Percentiles rank a stretch among this genome's conserved stretches.
phyloP scores from a whole-genome alignment of 805 yeast genomes.

The Blastobotrys mokoenaii region DNA sequence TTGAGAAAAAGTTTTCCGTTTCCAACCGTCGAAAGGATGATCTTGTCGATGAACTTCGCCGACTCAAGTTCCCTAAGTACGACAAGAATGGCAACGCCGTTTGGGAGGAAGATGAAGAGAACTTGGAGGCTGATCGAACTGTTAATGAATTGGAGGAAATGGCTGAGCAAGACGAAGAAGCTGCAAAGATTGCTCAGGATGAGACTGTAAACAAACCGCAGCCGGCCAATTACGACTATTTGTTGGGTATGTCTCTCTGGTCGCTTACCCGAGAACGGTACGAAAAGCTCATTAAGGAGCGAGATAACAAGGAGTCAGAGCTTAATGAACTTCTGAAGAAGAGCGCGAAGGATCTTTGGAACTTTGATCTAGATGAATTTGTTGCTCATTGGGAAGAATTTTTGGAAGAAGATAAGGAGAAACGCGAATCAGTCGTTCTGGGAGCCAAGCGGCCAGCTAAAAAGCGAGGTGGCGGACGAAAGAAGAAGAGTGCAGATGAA shows the following conservation, averaged over 20 bases:
- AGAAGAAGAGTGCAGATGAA: constrained; percentile 26
- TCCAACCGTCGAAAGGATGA: constrained; percentile 64
- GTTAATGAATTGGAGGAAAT: constrained; percentile 22
- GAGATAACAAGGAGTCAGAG: constrained; percentile 63
- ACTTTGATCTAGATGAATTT: constrained; percentile 70
- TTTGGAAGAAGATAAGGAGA: constrained; percentile 53
- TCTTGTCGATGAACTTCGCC: constrained; percentile 55
- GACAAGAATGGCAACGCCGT: constrained; percentile 62
- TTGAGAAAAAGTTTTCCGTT: constrained; percentile 61
- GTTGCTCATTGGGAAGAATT: constrained; percentile 57
- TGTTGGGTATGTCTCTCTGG: constrained; percentile 90
- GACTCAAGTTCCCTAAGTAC: constrained; percentile 61
- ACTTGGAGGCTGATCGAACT: constrained; percentile 7
- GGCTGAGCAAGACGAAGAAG: constrained; percentile 32
- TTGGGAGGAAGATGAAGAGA: constrained; percentile 31
- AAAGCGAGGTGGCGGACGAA: constrained; percentile 29
- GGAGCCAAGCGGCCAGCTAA: constrained; percentile 29
- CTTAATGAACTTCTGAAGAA: constrained; percentile 54
- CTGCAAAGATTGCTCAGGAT: constrained; percentile 25
- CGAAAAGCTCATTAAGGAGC: constrained; percentile 65
- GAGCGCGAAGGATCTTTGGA: constrained; percentile 86
- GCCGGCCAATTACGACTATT: constrained; percentile 69
- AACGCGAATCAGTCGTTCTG: constrained; percentile 41
- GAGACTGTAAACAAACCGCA: constrained; percentile 35
- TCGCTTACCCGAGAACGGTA: constrained; percentile 86